A percentile compares a stretch with the other conserved stretches of the same genome.
These are phyloP conservation scores for Phialophora verrucosa DNA, from an alignment of 2,329 filamentous ascomycete genomes.

Conservation along the genomic window DNA sequence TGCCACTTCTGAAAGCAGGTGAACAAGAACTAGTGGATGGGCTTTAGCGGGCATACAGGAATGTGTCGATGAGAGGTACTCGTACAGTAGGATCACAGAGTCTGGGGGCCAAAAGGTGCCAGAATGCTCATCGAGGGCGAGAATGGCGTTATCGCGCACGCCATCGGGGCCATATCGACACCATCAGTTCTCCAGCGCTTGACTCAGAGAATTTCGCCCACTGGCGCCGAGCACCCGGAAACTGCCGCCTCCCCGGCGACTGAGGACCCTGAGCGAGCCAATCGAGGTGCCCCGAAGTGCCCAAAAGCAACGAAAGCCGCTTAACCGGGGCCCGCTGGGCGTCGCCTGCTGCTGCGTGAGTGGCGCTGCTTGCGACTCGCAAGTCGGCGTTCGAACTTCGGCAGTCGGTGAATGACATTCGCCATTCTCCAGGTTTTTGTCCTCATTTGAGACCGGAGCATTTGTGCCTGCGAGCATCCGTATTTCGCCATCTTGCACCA, in stretches of 20 bases:
- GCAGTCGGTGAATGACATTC: constrained; percentile 17
- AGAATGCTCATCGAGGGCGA: constrained; percentile 18
- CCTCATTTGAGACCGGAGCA: constrained; percentile 3
- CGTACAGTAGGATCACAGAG: not conserved
- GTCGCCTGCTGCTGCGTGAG: not conserved
- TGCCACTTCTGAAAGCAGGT: not conserved
- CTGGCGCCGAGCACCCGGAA: not conserved
- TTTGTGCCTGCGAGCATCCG: constrained; percentile 8
- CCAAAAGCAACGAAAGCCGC: not conserved
- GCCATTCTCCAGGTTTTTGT: constrained; percentile 9
- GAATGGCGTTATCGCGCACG: constrained; percentile 21
- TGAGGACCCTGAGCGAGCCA: not conserved
- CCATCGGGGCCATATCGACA: constrained; percentile 8
- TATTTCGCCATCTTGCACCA: constrained; percentile 31
- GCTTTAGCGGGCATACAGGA: not conserved
- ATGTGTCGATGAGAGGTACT: not conserved
- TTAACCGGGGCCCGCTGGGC: not conserved
- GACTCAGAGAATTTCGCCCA: not conserved
- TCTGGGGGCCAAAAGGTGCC: not conserved
- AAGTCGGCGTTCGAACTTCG: constrained; percentile 12
- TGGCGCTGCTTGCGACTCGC: constrained; percentile 1
- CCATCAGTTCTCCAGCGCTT: not conserved
- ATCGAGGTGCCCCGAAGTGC: constrained; percentile 1
- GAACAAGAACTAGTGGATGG: too few species aligned
- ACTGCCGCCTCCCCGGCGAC: not conserved